These are phyloP conservation scores for Lipomyces oligophaga DNA, from an alignment of 805 yeast genomes.

Conservation along the genomic window DNA sequence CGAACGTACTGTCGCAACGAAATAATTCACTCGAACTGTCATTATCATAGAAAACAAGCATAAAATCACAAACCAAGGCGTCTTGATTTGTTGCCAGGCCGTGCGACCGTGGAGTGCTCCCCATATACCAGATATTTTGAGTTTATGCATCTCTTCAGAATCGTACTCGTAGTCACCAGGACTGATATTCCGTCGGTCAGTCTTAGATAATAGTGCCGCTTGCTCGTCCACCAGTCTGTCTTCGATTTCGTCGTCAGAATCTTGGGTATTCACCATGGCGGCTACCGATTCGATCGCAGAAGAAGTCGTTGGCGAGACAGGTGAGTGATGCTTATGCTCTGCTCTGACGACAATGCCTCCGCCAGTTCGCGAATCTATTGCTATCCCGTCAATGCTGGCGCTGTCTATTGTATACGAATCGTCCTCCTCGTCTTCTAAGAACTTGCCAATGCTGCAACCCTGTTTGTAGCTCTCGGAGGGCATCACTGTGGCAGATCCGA, in stretches of 20 bases:
- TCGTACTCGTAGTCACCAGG: constrained; percentile 24
- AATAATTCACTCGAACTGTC: constrained; percentile 88
- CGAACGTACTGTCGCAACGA: constrained; percentile 81
- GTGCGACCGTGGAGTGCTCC: constrained; percentile 71
- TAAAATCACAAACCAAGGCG: constrained; percentile 78
- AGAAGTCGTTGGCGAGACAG: neutral
- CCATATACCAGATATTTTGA: constrained; percentile 51
- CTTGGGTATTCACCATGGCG: neutral
- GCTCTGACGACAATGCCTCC: constrained; percentile 11
- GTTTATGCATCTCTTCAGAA: constrained; percentile 25
- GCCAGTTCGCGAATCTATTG: constrained; percentile 27
- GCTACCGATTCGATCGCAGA: constrained; percentile 3
- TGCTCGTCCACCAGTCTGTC: constrained; percentile 5
- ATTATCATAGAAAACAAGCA: constrained; percentile 75
- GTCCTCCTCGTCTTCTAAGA: constrained; percentile 59
- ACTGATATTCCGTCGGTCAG: constrained; percentile 11
- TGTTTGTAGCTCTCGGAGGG: constrained; percentile 74
- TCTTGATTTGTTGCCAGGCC: constrained; percentile 44
- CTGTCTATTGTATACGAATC: constrained; percentile 41
- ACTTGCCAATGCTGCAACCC: constrained; percentile 50
- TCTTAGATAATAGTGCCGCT: constrained; percentile 12
- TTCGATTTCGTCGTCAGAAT: constrained; percentile 2
- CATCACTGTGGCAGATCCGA: constrained; percentile 76
- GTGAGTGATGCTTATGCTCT: constrained; percentile 3
- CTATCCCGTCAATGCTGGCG: constrained; percentile 46